These are phyloP conservation scores for Jaapia argillacea DNA, from an alignment of 768 basidiomycete genomes.

Conservation along the genomic window DNA sequence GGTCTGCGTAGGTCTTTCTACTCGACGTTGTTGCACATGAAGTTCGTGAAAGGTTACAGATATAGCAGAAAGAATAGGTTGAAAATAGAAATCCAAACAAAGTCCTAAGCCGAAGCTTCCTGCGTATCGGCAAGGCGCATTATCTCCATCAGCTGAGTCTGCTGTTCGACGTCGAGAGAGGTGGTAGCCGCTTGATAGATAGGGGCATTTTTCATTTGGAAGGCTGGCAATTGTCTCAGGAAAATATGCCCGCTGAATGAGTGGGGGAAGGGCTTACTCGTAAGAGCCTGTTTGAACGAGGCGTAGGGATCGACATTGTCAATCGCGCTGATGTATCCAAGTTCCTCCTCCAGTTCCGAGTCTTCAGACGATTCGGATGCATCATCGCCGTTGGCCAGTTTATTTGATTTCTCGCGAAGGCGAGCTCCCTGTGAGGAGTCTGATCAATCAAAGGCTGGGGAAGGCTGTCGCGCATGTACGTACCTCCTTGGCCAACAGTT, in stretches of 20 bases:
- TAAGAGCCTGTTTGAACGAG: constrained; percentile 70
- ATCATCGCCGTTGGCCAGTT: constrained; percentile 22
- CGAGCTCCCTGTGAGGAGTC: constrained; percentile 47
- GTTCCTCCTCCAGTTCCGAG: constrained; percentile 65
- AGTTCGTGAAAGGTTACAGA: too few relatives aligned
- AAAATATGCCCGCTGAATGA: not conserved
- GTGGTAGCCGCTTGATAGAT: constrained; percentile 71
- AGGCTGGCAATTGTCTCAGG: constrained; percentile 30
- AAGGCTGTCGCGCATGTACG: constrained; percentile 8
- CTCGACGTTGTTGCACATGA: too few relatives aligned
- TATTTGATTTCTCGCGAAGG: constrained; percentile 52
- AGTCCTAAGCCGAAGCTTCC: too few relatives aligned
- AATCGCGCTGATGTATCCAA: constrained; percentile 77
- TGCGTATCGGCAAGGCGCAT: constrained; percentile 70
- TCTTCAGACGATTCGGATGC: constrained; percentile 26
- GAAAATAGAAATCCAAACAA: too few relatives aligned
- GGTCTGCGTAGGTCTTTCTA: too few relatives aligned
- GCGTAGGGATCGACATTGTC: constrained; percentile 72
- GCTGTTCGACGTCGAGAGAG: constrained; percentile 60
- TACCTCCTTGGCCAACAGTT: constrained; percentile 79
- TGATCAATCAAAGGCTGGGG: not conserved
- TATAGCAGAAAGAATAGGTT: too few relatives aligned
- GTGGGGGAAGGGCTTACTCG: constrained; percentile 30
- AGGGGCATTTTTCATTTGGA: constrained; percentile 63
- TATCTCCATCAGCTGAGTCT: constrained; percentile 77